Base-by-base conservation (phyloP, 352 stramenopile genomes). In the Peronospora tabacina region DNA sequence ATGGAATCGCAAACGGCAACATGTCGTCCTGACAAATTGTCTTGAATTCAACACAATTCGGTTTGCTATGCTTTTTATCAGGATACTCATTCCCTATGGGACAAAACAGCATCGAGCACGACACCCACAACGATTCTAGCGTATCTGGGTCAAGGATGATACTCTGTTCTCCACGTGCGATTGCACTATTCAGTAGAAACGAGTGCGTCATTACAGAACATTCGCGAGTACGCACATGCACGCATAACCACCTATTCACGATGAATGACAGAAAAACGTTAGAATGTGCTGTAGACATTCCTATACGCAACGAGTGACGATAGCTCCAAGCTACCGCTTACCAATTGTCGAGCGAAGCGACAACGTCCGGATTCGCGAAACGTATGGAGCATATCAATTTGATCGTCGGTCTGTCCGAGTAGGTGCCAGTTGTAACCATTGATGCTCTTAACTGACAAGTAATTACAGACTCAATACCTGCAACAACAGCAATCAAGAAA, bases 31-130 rank as follows among this genome's bases (percentile, higher is more conserved):
- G 42, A 35, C 35, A 8, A 20, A 10, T 28, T 13, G 30, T 9
- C 13, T 44, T 38, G 4, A 39, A 28, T 15, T 43, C 16, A 15
- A 32, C 28, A 28, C 12, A 1, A 2, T 40, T 47, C 11, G 28
- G 0, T 49, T 39, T 10, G n/a, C n/a, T 7, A 29, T 15, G 7
- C 13, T 44, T 52, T 19, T 4, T 49, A 24, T 46, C 43, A 45
- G 16, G 24, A 12, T 16, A 1, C 9, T 6, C 17, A 28, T 39
- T 34, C 26, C 17, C 12, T 34, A 19, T 50, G 17, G 70, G 54
- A 35, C 55, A 65, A 58, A 82, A 82, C 32, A 69, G 12, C 19
- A 82, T 56, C n/a, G 53, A 66, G 20, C 65, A 71, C 13, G 68
- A 76, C 7, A 67, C 60, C 19, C 48, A 45, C 35, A 82, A 12